Evolutionary conservation across 2,329 filamentous ascomycete genomes (phyloP), one percentile per base, ranked within the genome.

Genomic region (Apiospora saccharicola): DNA sequence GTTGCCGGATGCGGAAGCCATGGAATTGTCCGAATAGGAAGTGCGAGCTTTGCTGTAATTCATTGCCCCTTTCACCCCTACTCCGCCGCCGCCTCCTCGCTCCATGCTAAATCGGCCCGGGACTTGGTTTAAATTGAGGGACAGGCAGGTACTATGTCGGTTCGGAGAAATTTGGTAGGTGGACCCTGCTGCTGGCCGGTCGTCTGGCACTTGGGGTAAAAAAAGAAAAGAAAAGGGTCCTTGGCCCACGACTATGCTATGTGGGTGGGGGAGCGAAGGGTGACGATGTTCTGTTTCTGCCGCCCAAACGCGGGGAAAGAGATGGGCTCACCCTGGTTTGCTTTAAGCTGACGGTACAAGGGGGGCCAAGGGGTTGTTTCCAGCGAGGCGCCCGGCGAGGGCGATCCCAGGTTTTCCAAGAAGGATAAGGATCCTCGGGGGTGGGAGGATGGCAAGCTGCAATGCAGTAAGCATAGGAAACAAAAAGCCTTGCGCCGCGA

Each of bases 1-100:
- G 57, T 64, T n/a, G n/a, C 57, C 57, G n/a, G 57, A 64, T 41
- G 57, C 34, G 57, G 57, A 64, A n/a, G 57, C 57, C 57, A 64
- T 64, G 19, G 57, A 64, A 64, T 41, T 22, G 22, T 41, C 57
- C 57, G 57, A 64, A 41, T 64, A 64, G n/a, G 57, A 64, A 41
- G 57, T 64, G 19, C 57, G 57, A 64, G 34, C 30, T 64, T 64
- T 64, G 34, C 41, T 64, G 57, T 13, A 24, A 8, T 41, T 64
- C 34, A 41, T 41, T 4, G 26, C 53, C 8, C 26, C 51, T 34
- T 30, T 26, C 10, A 19, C 53, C n/a, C 30, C 53, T 13, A 24
- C 49, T 8, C 19, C 57, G 8, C 57, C 34, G 22, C 30, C 30
- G 19, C 57, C 34, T n/a, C 19, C 30, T 64, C 34, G 57, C 34